Base-by-base conservation (phyloP, 768 basidiomycete species). In the Suillus subaureus region DNA sequence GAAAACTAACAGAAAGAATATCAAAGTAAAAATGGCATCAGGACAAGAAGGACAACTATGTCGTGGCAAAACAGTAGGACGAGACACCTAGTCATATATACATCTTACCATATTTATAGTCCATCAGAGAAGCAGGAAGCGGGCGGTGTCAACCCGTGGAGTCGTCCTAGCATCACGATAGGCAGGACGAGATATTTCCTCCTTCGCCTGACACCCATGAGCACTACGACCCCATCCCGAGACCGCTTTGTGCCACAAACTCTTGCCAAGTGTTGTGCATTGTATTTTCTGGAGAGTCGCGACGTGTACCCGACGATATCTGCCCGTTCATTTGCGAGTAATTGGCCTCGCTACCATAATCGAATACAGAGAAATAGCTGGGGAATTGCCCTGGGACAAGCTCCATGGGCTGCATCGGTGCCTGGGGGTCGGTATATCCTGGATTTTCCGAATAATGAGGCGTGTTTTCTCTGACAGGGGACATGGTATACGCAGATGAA, bases 301-400 rank as follows among this genome's bases (percentile, higher is more conserved):
- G 74, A 61, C 78, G 72, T 16, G 52, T 13, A 40, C 78, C 64
- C 75, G 62, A 79, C 70, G 37, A 21, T 28, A 28, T 69, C 68
- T 49, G 80, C 73, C 66, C 80, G 51, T 80, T 80, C 51, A 80
- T 70, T 62, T 85, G 80, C 40, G 84, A 68, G 69, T 75, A 73
- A 52, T 75, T 68, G 47, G 70, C 68, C 69, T 72, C 68, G 49
- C 69, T 65, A 26, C 81, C 84, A 72, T 92, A 91, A 73, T 91
- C 90, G 69, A 89, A 91, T 39, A 91, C 90, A 1, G 89, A 84
- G 82, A 92, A 91, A 70, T 91, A 92, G 70, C 83, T 85, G 16
- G 90, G 90, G 78, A 88, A 86, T 43, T 72, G 76, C 11, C 76
- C 76, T 2, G 76, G 68, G 1, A 76, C 70, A 18, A 77, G 65